Evolutionary conservation across 768 basidiomycete species (phyloP).

Genomic region (Amanita phalloides): DNA sequence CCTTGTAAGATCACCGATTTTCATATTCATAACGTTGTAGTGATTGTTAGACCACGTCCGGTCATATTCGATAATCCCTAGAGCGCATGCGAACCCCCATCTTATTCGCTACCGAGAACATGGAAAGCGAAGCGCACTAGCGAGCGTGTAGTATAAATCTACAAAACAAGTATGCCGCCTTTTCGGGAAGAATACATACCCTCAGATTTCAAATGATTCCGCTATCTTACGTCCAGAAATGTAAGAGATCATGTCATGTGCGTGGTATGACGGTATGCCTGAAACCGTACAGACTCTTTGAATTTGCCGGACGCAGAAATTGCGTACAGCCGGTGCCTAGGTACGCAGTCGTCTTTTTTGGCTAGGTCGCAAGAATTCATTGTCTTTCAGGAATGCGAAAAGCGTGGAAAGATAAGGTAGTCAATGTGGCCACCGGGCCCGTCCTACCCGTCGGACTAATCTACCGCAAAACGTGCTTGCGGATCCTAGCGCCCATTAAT

Average conservation of each 20-base stretch:
- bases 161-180: background rate
- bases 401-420: background rate
- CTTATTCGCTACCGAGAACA: too few species aligned
- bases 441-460: background rate
- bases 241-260: too few species aligned
- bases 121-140: background rate
- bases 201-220: too few species aligned
- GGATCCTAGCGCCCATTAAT: background rate
- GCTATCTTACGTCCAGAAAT: too few species aligned
- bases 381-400: background rate
- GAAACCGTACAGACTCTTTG: background rate
- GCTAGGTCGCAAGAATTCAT: background rate
- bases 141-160: background rate
- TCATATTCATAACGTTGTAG: background rate
- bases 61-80: too few species aligned
- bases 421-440: background rate
- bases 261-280: too few species aligned
- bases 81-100: too few species aligned
- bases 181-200: too few species aligned
- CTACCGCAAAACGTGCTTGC: background rate
- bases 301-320: background rate
- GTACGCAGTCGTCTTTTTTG: background rate
- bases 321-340: background rate
- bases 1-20: background rate
- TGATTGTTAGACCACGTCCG: background rate